phyloP scores from a whole-genome alignment of 2,329 filamentous ascomycete genomes.

The Thermothelomyces thermophilus region DNA sequence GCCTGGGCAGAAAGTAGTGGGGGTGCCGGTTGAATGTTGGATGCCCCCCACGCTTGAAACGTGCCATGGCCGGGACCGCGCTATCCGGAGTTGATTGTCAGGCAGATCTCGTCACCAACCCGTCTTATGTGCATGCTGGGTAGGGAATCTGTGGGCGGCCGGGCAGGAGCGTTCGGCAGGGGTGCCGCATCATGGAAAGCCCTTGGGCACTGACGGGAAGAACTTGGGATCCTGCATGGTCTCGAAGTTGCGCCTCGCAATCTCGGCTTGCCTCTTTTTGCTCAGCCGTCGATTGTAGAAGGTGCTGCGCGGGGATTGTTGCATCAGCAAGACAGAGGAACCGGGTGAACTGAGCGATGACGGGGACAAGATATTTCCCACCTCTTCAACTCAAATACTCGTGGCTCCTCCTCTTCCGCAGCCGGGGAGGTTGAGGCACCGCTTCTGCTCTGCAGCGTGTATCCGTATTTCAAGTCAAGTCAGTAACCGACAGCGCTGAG shows the following conservation, averaged over 20 bases:
- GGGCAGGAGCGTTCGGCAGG: too few species aligned
- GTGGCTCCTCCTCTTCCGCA: slow-evolving; percentile 49
- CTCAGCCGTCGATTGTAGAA: slow-evolving; percentile 84
- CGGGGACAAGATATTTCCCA: slow-evolving; percentile 33
- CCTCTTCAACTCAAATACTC: slow-evolving; percentile 81
- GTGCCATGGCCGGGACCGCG: background rate
- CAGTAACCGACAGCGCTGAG: background rate
- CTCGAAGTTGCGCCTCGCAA: slow-evolving; percentile 74
- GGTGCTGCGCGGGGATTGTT: slow-evolving; percentile 43
- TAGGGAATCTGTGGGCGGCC: too few species aligned
- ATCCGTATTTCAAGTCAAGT: too few species aligned
- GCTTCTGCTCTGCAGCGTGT: background rate
- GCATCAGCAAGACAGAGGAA: background rate
- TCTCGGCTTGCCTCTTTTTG: slow-evolving; percentile 69
- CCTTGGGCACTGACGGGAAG: slow-evolving; percentile 80
- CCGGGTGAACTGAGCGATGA: background rate
- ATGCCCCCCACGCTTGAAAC: too few species aligned
- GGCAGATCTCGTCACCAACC: background rate
- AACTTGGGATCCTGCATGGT: slow-evolving; percentile 68
- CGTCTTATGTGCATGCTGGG: too few species aligned
- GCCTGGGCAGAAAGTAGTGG: too few species aligned
- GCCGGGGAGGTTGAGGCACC: slow-evolving; percentile 24
- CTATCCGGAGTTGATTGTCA: too few species aligned
- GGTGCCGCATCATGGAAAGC: slow-evolving; percentile 33
- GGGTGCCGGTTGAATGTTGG: too few species aligned